Conservation (phyloP, 305 asterid species). For the Fraxinus velutina region DNA sequence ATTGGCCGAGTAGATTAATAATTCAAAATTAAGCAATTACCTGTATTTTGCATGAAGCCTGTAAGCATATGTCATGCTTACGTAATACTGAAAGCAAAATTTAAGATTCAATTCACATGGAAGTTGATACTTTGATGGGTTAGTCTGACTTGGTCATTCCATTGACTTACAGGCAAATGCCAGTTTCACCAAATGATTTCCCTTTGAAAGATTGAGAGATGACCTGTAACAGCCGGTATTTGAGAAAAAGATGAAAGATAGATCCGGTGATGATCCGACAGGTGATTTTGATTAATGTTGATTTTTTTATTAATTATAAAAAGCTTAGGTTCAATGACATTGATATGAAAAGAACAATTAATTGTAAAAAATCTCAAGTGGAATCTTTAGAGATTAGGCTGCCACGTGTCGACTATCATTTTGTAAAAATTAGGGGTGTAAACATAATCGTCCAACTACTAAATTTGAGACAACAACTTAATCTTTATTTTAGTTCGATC, state of each 20-base stretch:
- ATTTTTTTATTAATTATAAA: not conserved
- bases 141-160: not conserved
- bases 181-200: not conserved
- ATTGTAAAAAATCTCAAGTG: not conserved
- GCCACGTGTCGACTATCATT: not conserved
- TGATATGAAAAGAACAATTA: not conserved
- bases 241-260: not conserved
- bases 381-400: not conserved
- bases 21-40: not conserved
- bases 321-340: not conserved
- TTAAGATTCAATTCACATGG: not conserved
- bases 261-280: not conserved
- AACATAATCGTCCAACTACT: not conserved
- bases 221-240: not conserved
- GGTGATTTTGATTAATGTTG: not conserved
- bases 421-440: not conserved
- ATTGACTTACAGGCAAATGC: conserved; percentile 13
- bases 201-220: not conserved
- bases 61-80: not conserved
- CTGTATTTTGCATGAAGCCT: not conserved
- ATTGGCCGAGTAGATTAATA: not conserved
- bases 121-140: not conserved
- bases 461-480: not conserved
- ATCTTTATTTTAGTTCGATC: not conserved
- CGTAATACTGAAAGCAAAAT: conserved; percentile 15